Evolutionary conservation across 2,329 filamentous ascomycete species (phyloP), one percentile per base, ranked within the genome.

Genomic region (Ceratocystis alfenasii): DNA sequence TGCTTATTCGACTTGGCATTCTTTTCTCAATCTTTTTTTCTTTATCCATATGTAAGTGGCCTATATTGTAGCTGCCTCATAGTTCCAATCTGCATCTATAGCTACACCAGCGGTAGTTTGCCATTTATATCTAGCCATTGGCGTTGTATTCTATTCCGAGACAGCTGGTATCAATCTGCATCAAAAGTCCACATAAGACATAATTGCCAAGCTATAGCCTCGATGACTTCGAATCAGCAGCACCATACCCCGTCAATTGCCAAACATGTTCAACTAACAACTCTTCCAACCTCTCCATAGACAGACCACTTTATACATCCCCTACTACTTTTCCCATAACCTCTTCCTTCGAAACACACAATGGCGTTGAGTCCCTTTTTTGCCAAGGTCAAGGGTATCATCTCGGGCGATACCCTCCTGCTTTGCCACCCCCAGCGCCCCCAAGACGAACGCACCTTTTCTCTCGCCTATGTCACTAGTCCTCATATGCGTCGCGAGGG

Each of bases 351-450:
- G 63, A 50, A 36, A 64, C 55, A 28, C 63, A 66, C 36, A 50
- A 68, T 69, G 68, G 60, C 64, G 55, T 36, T 53, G 61, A 82
- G 81, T 74, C 76, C 76, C 65, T 83, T 83, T 72, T 76, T 85
- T 75, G 84, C 87, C 74, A 88, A 86, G 73, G 92, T 97, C 77
- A 99, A 99, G 82, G 90, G 88, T 75, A 90, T 96, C 71, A 80
- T 95, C 73, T 96, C 92, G 73, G 94, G 94, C 72, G 94, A 97
- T 80, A 96, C 92, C 33, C 78, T 97, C 71, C 80, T 97, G 70
- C 80, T 97, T 72, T 85, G 87, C 71, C 90, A 89, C 76, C 81
- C 89, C 74, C 87, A 86, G 76, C 92, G 95, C 74, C 87, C 89
- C 45, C 81, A 84, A 70, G 84, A 87, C 75, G 94, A 97, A 79